A percentile compares a stretch with the other conserved stretches of the same genome.
phyloP scores from a whole-genome alignment of 2,329 filamentous ascomycete species.

The Tolypocladium ovalisporum region DNA sequence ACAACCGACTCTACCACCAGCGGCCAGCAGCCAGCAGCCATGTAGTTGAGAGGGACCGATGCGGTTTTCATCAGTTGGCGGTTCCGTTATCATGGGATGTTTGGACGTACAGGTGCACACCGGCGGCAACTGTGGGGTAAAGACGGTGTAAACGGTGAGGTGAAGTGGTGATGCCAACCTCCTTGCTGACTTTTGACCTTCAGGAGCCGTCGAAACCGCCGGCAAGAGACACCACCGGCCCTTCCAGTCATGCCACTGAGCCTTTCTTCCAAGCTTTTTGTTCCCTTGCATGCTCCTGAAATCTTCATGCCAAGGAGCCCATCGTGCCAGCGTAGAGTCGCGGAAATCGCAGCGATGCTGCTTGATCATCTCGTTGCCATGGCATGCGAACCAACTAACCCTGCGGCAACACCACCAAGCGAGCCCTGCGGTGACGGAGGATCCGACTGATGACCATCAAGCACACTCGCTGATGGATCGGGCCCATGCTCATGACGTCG shows the following conservation, averaged over 20 bases:
- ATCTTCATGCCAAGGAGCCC: not conserved
- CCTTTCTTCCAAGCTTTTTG: not conserved
- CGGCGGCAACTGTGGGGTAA: not conserved
- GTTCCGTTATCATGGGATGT: not conserved
- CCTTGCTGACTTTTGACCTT: not conserved
- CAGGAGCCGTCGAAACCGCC: not conserved
- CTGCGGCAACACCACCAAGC: not conserved
- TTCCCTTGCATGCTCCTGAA: not conserved
- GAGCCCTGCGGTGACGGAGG: not conserved
- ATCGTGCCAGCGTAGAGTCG: not conserved
- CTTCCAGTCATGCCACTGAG: not conserved
- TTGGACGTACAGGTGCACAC: not conserved
- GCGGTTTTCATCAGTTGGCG: not conserved
- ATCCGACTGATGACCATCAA: not conserved
- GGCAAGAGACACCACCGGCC: not conserved
- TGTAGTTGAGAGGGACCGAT: not conserved
- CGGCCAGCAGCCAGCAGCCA: not conserved
- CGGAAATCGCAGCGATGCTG: not conserved
- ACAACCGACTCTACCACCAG: not conserved
- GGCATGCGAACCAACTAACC: not conserved
- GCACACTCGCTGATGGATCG: not conserved
- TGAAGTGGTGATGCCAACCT: not conserved
- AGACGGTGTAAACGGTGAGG: not conserved
- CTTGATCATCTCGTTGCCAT: too few species aligned
- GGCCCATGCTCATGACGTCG: not conserved